Evolutionary conservation across 495 filamentous ascomycete species (phyloP).

Genomic region (Hyphodiscus hymeniophilus): DNA sequence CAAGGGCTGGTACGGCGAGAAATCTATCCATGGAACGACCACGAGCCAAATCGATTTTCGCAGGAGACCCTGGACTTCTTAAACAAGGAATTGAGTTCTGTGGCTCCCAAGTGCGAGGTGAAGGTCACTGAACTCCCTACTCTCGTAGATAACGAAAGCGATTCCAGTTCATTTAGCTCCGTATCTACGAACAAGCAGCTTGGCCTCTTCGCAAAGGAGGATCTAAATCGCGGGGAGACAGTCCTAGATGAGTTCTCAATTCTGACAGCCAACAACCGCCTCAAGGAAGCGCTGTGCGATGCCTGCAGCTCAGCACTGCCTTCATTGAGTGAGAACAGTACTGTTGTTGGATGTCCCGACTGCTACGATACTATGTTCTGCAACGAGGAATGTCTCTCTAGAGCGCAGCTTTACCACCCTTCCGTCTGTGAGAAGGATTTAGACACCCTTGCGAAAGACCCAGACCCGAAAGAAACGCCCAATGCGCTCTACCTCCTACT

Average conservation of each 20-base stretch:
- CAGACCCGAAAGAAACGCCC: slow-evolving; percentile 59
- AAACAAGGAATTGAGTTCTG: slow-evolving; percentile 53
- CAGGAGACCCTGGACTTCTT: slow-evolving; percentile 56
- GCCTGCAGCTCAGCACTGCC: slow-evolving; percentile 74
- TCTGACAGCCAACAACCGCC: slow-evolving; percentile 72
- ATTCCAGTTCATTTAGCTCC: slow-evolving; percentile 34
- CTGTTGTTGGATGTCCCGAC: slow-evolving; percentile 55
- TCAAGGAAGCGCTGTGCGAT: slow-evolving; percentile 76
- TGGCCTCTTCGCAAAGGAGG: slow-evolving; percentile 78
- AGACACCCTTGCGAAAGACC: slow-evolving; percentile 73
- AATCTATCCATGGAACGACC: slow-evolving; percentile 86
- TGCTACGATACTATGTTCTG: slow-evolving; percentile 87
- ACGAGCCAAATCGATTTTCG: slow-evolving; percentile 80
- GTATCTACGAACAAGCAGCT: slow-evolving; percentile 61
- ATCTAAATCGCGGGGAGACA: slow-evolving; percentile 68
- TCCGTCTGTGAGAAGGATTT: slow-evolving; percentile 80
- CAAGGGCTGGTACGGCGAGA: slow-evolving; percentile 74
- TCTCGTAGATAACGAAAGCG: slow-evolving; percentile 42
- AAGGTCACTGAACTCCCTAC: slow-evolving; percentile 63
- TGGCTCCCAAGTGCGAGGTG: slow-evolving; percentile 66
- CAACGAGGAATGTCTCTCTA: slow-evolving; percentile 58
- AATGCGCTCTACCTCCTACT: slow-evolving; percentile 75
- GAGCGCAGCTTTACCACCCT: slow-evolving; percentile 73
- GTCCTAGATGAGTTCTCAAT: slow-evolving; percentile 72
- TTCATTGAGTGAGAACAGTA: slow-evolving; percentile 35